These are phyloP conservation scores for Melampsora larici-populina DNA, from an alignment of 1,284 basidiomycete species.

Conservation along the genomic window DNA sequence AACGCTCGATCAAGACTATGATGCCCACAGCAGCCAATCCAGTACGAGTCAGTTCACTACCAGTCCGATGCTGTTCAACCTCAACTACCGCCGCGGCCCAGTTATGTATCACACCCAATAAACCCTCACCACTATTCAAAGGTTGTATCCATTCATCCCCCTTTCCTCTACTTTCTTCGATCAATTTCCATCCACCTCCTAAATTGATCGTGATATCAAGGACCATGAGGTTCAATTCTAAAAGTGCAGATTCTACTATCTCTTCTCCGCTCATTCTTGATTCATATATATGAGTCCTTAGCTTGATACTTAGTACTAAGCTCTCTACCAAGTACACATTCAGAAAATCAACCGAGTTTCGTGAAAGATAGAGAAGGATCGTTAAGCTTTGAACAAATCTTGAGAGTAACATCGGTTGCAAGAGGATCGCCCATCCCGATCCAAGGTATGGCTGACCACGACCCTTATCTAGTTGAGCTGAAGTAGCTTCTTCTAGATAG, in stretches of 20 bases:
- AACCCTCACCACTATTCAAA: not conserved
- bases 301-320: not conserved
- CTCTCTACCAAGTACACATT: conserved; percentile 3
- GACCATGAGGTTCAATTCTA: not conserved
- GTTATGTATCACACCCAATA: not conserved
- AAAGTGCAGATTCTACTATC: not conserved
- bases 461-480: not conserved
- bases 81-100: conserved; percentile 4
- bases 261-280: conserved; percentile 2
- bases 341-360: not conserved
- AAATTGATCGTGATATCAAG: conserved; percentile 4
- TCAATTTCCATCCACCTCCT: not conserved
- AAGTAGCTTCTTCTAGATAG: conserved; percentile 1
- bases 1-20: not conserved
- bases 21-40: not conserved
- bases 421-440: not conserved
- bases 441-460: conserved; percentile 5
- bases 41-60: not conserved
- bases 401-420: conserved; percentile 1
- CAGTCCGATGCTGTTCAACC: not conserved
- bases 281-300: not conserved
- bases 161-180: not conserved
- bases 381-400: conserved; percentile 5
- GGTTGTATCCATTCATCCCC: not conserved
- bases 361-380: conserved; percentile 2